A percentile compares a stretch with the other conserved stretches of the same genome.
Evolutionary conservation across 2,329 filamentous ascomycete genomes (phyloP).

Genomic region (Pestalotiopsis sp.): DNA sequence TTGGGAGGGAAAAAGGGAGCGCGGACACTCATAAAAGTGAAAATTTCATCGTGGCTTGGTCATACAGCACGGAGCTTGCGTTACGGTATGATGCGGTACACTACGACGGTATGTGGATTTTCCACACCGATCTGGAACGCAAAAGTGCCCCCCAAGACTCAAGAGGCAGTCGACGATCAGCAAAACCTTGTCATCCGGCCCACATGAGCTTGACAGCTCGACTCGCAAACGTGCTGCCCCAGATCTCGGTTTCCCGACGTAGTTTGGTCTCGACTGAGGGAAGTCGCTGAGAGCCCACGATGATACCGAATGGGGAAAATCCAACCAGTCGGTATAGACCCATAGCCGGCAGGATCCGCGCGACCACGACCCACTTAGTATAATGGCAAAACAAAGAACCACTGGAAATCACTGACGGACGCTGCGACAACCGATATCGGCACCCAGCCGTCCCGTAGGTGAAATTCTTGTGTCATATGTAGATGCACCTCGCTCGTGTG

Average conservation of each 20-base stretch:
- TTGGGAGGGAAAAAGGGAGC: background rate
- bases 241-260: background rate
- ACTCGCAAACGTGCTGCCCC: background rate
- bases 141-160: background rate
- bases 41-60: background rate
- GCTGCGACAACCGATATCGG: background rate
- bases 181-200: background rate
- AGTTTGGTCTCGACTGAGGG: background rate
- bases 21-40: background rate
- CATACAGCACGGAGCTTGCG: background rate
- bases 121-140: background rate
- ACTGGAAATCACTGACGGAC: background rate
- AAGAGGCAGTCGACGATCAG: background rate
- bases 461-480: background rate
- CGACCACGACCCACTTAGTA: background rate
- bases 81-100: background rate
- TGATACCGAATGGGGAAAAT: background rate
- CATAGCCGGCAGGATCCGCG: background rate
- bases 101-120: background rate
- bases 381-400: background rate
- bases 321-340: constrained; percentile 1
- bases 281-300: background rate
- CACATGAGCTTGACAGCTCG: background rate
- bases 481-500: background rate
- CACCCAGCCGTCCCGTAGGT: background rate